Evolutionary conservation across 2,329 filamentous ascomycete species (phyloP).

Genomic region (Verticillium nonalfalfae): DNA sequence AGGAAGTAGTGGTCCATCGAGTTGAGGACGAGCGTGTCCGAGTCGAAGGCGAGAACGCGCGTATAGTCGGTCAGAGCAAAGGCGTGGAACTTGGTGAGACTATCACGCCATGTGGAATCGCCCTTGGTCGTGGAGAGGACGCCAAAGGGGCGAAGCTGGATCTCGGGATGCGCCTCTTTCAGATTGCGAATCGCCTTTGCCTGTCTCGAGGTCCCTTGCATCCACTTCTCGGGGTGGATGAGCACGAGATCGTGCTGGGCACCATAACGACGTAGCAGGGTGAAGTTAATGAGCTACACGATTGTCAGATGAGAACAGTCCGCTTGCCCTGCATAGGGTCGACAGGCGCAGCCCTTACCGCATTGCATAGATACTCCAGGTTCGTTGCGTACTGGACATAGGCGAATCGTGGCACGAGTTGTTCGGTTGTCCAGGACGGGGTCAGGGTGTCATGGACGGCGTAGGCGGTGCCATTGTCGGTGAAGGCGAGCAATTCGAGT

Average conservation of each 20-base stretch:
- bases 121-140: conserved; percentile 7
- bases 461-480: not conserved
- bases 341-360: conserved; percentile 10
- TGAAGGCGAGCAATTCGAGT: not conserved
- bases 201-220: conserved; percentile 1
- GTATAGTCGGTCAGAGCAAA: conserved; percentile 60
- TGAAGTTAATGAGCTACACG: conserved; percentile 37
- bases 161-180: not conserved
- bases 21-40: conserved; percentile 56
- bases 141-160: conserved; percentile 5
- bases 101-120: conserved; percentile 51
- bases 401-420: conserved; percentile 25
- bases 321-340: not conserved
- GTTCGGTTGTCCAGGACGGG: not conserved
- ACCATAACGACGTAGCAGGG: conserved; percentile 31
- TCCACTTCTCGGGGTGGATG: conserved; percentile 31
- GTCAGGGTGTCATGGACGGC: not conserved
- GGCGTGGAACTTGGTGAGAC: conserved; percentile 61
- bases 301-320: not conserved
- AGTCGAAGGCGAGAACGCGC: conserved; percentile 45
- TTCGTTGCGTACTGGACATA: conserved; percentile 44
- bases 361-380: conserved; percentile 41
- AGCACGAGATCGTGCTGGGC: conserved; percentile 37
- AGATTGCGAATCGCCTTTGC: conserved; percentile 3
- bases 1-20: conserved; percentile 67